Evolutionary conservation across 192 early-diverging fungal genomes (phyloP).

Genomic region (Coemansia javaensis): DNA sequence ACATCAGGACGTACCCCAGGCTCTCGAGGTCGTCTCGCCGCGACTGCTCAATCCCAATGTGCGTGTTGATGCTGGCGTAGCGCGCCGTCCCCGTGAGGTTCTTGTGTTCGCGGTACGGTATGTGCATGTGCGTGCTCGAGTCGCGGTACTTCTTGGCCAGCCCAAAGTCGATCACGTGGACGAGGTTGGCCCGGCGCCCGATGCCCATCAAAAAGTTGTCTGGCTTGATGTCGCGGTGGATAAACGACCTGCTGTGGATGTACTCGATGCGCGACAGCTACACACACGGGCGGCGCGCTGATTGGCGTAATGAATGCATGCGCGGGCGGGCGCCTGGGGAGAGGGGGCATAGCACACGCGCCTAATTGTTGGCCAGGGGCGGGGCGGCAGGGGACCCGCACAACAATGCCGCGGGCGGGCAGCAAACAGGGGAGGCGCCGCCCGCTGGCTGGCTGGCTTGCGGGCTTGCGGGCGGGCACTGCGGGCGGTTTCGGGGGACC

Average conservation of each 20-base stretch:
- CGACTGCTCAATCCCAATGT: constrained; percentile 80
- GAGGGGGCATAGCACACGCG: no score
- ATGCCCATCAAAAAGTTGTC: constrained; percentile 92
- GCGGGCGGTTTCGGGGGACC: neutral
- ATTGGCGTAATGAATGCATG: constrained; percentile 8
- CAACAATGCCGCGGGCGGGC: no score
- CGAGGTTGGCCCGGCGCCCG: constrained; percentile 74
- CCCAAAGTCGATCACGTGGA: constrained; percentile 90
- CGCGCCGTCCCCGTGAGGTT: constrained; percentile 89
- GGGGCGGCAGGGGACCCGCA: no score
- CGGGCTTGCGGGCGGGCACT: no score
- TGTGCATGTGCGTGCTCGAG: constrained; percentile 77
- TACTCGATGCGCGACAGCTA: constrained; percentile 71
- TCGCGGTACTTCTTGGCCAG: constrained; percentile 86
- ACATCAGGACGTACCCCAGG: constrained; percentile 85
- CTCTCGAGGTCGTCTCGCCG: constrained; percentile 89
- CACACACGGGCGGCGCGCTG: neutral
- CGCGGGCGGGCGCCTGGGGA: neutral
- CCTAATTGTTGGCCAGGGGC: no score
- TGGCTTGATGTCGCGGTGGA: constrained; percentile 88
- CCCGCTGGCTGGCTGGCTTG: no score
- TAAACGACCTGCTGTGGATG: constrained; percentile 82
- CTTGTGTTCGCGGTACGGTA: constrained; percentile 90
- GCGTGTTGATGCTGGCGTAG: constrained; percentile 89
- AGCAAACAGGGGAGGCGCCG: no score